Conservation (phyloP, 164 flowering plant genomes). For the Cinnamomum chago region DNA sequence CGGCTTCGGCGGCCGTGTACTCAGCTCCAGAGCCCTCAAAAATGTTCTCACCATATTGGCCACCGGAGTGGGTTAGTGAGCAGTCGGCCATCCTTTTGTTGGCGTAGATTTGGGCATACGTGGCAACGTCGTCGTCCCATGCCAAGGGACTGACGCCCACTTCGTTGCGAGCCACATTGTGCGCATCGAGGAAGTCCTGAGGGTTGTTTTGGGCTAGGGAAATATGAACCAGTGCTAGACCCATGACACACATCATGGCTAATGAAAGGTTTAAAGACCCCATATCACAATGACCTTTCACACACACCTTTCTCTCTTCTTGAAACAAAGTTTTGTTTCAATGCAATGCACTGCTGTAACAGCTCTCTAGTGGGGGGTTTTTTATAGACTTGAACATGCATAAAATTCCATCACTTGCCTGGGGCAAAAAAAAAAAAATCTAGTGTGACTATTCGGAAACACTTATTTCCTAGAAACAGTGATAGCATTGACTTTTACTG, state of each 20-base stretch:
- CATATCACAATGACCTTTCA: neutral
- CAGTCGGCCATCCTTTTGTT: constrained; percentile 26
- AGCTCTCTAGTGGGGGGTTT: too few species aligned
- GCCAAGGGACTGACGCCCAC: constrained; percentile 29
- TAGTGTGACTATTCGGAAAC: too few species aligned
- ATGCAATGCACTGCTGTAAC: too few species aligned
- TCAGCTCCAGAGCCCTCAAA: constrained; percentile 18
- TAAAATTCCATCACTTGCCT: too few species aligned
- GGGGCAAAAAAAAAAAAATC: too few species aligned
- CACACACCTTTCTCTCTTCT: neutral
- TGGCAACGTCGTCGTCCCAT: constrained; percentile 32
- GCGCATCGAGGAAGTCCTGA: constrained; percentile 23
- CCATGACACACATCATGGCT: constrained; percentile 4
- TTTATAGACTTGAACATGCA: too few species aligned
- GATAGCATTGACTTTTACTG: too few species aligned
- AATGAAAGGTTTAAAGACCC: neutral
- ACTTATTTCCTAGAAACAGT: too few species aligned
- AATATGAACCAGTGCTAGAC: constrained; percentile 5
- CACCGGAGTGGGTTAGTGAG: constrained; percentile 24
- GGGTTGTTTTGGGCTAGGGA: constrained; percentile 27
- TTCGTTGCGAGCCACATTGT: constrained; percentile 26
- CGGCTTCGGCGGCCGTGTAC: constrained; percentile 27
- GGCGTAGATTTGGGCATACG: constrained; percentile 37
- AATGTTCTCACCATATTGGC: constrained; percentile 43
- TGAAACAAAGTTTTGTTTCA: neutral